Conservation (phyloP, 352 stramenopile species). For the Globisporangium alternatum region DNA sequence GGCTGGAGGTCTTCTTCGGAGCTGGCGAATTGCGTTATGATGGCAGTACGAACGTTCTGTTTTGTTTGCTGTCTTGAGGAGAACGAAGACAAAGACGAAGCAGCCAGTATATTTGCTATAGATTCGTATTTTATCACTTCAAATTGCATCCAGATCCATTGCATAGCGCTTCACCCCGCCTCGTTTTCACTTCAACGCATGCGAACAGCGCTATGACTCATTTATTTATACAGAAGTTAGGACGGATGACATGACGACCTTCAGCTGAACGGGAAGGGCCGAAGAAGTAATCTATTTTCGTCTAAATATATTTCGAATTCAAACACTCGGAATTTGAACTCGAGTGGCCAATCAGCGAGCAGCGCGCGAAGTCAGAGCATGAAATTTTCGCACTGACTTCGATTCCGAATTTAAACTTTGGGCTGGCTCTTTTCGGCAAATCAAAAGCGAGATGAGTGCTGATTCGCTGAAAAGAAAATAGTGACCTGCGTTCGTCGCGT, state of each 20-base stretch:
- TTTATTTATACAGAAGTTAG: not conserved
- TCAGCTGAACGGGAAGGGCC: not conserved
- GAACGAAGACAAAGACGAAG: slow-evolving; percentile 6
- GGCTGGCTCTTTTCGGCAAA: slow-evolving; percentile 1
- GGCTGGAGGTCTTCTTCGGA: slow-evolving; percentile 22
- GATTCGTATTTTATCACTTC: slow-evolving; percentile 19
- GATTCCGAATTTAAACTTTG: not conserved
- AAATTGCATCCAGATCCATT: slow-evolving; percentile 14
- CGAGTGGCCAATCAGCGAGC: slow-evolving; percentile 39
- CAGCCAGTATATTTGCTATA: not conserved
- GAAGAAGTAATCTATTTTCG: slow-evolving; percentile 11
- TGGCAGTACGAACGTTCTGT: not conserved
- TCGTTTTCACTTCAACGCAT: slow-evolving; percentile 4
- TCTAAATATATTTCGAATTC: slow-evolving; percentile 10
- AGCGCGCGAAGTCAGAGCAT: slow-evolving; percentile 31
- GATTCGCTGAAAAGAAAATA: slow-evolving; percentile 9
- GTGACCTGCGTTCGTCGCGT: not conserved
- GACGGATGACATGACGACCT: slow-evolving; percentile 18
- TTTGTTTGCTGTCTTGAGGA: not conserved
- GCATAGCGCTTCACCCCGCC: slow-evolving; percentile 1
- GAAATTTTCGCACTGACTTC: slow-evolving; percentile 5
- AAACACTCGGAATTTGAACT: slow-evolving; percentile 18
- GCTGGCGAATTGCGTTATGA: slow-evolving; percentile 44
- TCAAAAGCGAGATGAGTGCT: not conserved
- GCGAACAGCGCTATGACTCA: not conserved